A percentile compares a stretch with the other conserved stretches of the same genome.
Conservation (phyloP, 2,329 filamentous ascomycete species). For the Akanthomyces muscarius region DNA sequence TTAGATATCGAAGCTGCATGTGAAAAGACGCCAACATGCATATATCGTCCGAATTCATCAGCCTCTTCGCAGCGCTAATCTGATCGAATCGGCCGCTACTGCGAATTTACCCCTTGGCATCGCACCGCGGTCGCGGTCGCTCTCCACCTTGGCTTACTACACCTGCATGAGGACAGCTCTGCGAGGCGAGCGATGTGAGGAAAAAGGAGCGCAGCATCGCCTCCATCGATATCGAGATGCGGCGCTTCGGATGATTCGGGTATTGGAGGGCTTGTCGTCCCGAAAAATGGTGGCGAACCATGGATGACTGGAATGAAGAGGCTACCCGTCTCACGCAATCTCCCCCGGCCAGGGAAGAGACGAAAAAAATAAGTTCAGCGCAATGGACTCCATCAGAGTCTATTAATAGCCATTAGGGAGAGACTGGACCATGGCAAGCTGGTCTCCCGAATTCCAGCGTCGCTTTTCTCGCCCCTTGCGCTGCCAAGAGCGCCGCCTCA, state of each 20-base stretch:
- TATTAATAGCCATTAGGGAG: neutral
- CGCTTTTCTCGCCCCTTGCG: neutral
- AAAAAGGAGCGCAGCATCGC: too few species aligned
- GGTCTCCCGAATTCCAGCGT: neutral
- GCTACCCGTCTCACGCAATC: too few species aligned
- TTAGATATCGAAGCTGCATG: neutral
- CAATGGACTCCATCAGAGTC: neutral
- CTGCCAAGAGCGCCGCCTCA: neutral
- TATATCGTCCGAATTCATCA: neutral
- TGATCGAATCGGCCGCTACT: neutral
- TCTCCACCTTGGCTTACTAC: conserved; percentile 5
- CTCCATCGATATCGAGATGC: too few species aligned
- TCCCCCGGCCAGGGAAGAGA: too few species aligned
- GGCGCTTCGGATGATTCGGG: too few species aligned
- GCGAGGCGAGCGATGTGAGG: too few species aligned
- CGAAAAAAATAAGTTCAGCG: too few species aligned
- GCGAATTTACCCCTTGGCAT: neutral
- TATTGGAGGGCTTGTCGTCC: too few species aligned
- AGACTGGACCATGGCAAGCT: neutral
- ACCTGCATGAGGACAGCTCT: neutral
- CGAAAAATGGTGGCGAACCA: too few species aligned
- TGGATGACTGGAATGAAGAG: too few species aligned
- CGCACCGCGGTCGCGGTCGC: neutral
- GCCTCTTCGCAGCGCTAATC: neutral
- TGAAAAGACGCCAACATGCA: neutral